Base-by-base conservation (phyloP, 192 early-diverging fungal species). In the Gaertneriomyces sp. region DNA sequence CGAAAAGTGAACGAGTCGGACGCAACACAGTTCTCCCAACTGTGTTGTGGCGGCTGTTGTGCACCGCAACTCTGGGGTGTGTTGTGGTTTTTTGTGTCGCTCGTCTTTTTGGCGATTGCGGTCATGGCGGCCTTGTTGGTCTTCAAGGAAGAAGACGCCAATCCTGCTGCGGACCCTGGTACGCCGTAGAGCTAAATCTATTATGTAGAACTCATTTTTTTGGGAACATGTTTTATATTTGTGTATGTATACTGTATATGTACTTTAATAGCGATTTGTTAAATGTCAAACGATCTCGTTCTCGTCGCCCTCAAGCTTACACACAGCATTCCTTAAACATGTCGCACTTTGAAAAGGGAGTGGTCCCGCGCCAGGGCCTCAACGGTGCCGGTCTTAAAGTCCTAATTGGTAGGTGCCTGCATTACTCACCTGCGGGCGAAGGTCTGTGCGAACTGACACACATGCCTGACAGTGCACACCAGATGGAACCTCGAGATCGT, bases 1-100 rank as follows among this genome's bases (percentile, higher is more conserved):
- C 79, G 91, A 50, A 96, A 95, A 76, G 89, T 91, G n/a, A 92
- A 96, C 67, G 91, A 92, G 65, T 91, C 90, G n/a, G 96, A 96
- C 71, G 94, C 96, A 4, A 86, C 88, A 6, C 82, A 87, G 73
- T 95, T 95, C 81, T 14, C 72, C 6, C 41, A 72, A 8, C 59
- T 83, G 8, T 83, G 78, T 56, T 83, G 81, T 54, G 60, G 68
- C 16, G 89, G 91, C 19, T 89, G 89, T 73, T 74, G 88, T 61
- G 82, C 89, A 42, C 80, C 93, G 20, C 87, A 91, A 53, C 39
- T 62, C n/a, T 76, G 72, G 75, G 96, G 96, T 8, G 65, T 90
- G 11, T 73, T 94, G 11, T 98, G 96, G 96, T 86, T 98, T 51
- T 61, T 96, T 11, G 80, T 97, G 44, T 88, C 91, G 45, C 49